Conservation (phyloP, 108 stramenopile genomes). For the Discostella stelligeroides region DNA sequence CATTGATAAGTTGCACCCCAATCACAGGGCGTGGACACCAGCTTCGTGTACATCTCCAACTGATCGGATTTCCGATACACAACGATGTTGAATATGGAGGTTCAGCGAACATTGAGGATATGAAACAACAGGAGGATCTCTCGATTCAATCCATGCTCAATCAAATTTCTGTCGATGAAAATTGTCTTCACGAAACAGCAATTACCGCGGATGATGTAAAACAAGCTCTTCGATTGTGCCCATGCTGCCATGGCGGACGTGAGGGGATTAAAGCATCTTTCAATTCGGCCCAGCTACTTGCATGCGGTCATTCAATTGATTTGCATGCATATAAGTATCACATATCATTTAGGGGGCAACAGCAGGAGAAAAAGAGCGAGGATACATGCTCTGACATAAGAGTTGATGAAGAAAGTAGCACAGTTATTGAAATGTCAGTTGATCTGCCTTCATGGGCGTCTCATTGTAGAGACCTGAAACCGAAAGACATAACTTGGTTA, state of each 20-base stretch:
- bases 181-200: constrained; percentile 34
- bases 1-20: constrained; percentile 72
- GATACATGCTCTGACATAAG: neutral
- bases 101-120: neutral
- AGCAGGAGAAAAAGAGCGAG: neutral
- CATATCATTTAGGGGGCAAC: constrained; percentile 12
- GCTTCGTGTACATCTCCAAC: constrained; percentile 84
- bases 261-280: constrained; percentile 53
- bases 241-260: constrained; percentile 45
- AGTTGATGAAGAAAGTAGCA: neutral
- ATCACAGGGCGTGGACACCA: constrained; percentile 93
- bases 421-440: constrained; percentile 23
- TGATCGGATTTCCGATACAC: constrained; percentile 79
- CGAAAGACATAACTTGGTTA: constrained; percentile 18
- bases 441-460: constrained; percentile 36
- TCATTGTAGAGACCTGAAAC: constrained; percentile 1
- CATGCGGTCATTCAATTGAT: constrained; percentile 70
- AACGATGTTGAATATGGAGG: constrained; percentile 87
- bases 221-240: constrained; percentile 47
- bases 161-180: neutral
- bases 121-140: constrained; percentile 3
- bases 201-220: constrained; percentile 37
- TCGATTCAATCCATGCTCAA: constrained; percentile 17
- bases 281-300: constrained; percentile 67
- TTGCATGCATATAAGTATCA: constrained; percentile 73